Percentiles rank a stretch among this genome's conserved stretches.
phyloP scores from a whole-genome alignment of 1,139 yeast genomes.

The Geotrichum cucujoidarum region DNA sequence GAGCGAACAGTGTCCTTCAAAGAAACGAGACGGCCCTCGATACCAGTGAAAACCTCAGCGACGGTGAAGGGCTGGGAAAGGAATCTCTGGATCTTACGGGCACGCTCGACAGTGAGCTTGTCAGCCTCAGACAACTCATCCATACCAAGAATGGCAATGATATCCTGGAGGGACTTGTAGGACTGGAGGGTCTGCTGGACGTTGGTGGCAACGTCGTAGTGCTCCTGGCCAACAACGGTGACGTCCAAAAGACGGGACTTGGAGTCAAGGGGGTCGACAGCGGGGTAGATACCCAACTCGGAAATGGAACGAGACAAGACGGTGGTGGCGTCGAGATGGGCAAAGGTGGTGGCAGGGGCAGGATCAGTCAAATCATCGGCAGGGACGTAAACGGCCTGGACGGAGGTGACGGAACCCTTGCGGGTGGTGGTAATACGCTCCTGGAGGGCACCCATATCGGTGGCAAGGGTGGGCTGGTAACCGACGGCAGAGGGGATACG shows the following conservation, averaged over 20 bases:
- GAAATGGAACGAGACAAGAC: slow-evolving; percentile 99
- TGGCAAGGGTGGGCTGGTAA: slow-evolving; percentile 99
- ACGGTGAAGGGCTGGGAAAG: slow-evolving; percentile 99
- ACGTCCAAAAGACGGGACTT: slow-evolving; percentile 98
- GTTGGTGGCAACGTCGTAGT: slow-evolving; percentile 87
- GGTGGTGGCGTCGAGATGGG: slow-evolving; percentile 99
- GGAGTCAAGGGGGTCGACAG: slow-evolving; percentile 99
- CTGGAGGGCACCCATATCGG: slow-evolving; percentile 99
- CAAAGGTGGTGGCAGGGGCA: slow-evolving; percentile 99
- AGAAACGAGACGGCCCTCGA: slow-evolving; percentile 95
- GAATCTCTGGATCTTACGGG: slow-evolving; percentile 99
- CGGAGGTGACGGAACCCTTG: slow-evolving; percentile 99
- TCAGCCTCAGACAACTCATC: slow-evolving; percentile 98
- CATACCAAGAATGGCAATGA: slow-evolving; percentile 99
- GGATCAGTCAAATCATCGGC: slow-evolving; percentile 99
- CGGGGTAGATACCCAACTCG: slow-evolving; percentile 99
- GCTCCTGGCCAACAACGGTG: slow-evolving; percentile 97
- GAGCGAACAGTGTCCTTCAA: slow-evolving; percentile 90
- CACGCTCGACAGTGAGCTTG: slow-evolving; percentile 99
- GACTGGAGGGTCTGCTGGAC: slow-evolving; percentile 99
- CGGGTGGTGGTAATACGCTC: slow-evolving; percentile 99
- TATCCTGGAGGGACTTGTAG: slow-evolving; percentile 98
- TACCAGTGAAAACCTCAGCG: slow-evolving; percentile 99
- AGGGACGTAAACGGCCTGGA: slow-evolving; percentile 99
- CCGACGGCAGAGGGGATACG: slow-evolving; percentile 99